Evolutionary conservation across 345 rosid species (phyloP).

Genomic region (Bruguiera parviflora): DNA sequence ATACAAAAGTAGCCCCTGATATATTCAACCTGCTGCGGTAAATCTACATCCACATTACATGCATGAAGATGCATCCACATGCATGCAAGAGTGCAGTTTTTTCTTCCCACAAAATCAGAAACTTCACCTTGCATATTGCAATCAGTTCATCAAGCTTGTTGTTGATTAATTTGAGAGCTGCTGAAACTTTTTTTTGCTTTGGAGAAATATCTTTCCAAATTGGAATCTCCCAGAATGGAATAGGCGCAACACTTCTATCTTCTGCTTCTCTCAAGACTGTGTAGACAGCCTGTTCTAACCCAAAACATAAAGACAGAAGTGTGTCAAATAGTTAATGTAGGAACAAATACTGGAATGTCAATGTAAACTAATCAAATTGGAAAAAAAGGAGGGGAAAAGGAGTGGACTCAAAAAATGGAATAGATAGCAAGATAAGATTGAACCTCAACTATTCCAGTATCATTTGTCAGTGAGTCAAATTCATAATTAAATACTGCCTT

Average conservation of each 20-base stretch:
- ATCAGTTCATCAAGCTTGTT: constrained; percentile 68
- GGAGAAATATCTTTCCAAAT: constrained; percentile 95
- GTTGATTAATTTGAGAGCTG: constrained; percentile 77
- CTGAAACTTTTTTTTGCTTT: constrained; percentile 64
- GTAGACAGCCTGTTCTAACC: constrained; percentile 71
- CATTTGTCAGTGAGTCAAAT: constrained; percentile 86
- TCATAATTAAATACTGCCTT: constrained; percentile 95
- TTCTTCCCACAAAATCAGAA: background rate
- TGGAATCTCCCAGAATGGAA: constrained; percentile 90
- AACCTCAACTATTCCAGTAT: constrained; percentile 96
- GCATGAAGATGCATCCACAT: too few species aligned
- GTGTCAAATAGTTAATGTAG: constrained; percentile 2
- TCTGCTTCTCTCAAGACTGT: constrained; percentile 91
- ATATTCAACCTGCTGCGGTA: too few species aligned
- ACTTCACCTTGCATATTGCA: constrained; percentile 79
- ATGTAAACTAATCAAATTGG: background rate
- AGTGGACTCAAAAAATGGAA: background rate
- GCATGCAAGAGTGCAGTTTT: background rate
- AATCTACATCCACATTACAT: too few species aligned
- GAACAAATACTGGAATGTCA: background rate
- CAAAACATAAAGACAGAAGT: constrained; percentile 16
- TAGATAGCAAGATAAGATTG: constrained; percentile 5
- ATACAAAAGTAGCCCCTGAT: too few species aligned
- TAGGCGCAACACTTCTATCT: constrained; percentile 89
- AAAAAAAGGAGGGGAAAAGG: background rate